phyloP scores from a whole-genome alignment of 192 early-diverging fungal species.

The Backusella psychrophila region DNA sequence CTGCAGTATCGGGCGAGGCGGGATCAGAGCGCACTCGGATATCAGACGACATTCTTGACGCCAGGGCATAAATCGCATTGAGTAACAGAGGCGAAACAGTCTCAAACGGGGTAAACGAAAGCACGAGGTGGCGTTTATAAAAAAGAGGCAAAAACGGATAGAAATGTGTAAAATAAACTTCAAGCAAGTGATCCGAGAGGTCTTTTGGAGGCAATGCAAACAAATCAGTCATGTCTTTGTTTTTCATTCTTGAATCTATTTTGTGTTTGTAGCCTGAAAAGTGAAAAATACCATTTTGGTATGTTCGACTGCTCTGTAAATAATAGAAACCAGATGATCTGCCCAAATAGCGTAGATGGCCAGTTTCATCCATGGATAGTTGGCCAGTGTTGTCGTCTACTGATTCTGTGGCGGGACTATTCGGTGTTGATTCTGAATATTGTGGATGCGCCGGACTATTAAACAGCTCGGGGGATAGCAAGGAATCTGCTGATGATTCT shows the following conservation, averaged over 20 bases:
- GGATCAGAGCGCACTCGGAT: conserved; percentile 39
- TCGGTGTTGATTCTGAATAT: conserved; percentile 6
- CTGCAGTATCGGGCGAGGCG: conserved; percentile 41
- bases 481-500: not conserved
- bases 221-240: conserved; percentile 17
- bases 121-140: conserved; percentile 51
- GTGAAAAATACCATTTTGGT: conserved; percentile 42
- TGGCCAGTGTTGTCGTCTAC: conserved; percentile 57
- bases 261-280: conserved; percentile 35
- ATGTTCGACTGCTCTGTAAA: conserved; percentile 55
- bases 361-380: conserved; percentile 66
- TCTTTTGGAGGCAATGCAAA: conserved; percentile 61
- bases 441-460: conserved; percentile 2
- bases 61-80: conserved; percentile 50
- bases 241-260: conserved; percentile 24
- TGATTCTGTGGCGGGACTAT: not conserved
- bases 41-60: conserved; percentile 45
- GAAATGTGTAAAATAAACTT: conserved; percentile 59
- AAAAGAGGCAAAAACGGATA: conserved; percentile 72
- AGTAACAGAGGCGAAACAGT: conserved; percentile 37
- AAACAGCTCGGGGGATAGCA: not conserved
- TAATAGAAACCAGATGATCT: conserved; percentile 73
- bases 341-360: conserved; percentile 71
- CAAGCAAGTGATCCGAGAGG: conserved; percentile 57
- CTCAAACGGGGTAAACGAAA: conserved; percentile 40